phyloP scores from a whole-genome alignment of 2,329 filamentous ascomycete species.

The Fusarium sulawesiense region DNA sequence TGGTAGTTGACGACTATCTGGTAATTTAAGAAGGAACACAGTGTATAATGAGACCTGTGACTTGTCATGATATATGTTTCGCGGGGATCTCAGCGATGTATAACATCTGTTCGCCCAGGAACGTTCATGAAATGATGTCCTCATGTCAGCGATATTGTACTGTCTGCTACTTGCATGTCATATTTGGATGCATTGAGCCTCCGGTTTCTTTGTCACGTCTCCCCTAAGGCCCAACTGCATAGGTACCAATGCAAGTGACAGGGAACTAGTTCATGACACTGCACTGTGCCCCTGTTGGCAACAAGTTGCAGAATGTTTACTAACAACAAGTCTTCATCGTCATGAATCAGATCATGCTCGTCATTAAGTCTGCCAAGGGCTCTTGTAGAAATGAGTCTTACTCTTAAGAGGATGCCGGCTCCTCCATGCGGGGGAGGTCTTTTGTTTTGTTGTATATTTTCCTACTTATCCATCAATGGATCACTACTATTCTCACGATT shows the following conservation, averaged over 20 bases:
- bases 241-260: background rate
- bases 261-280: slow-evolving; percentile 17
- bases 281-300: slow-evolving; percentile 9
- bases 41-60: background rate
- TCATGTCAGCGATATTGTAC: background rate
- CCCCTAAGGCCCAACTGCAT: slow-evolving; percentile 4
- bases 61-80: background rate
- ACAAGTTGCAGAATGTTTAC: background rate
- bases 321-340: slow-evolving; percentile 7
- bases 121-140: background rate
- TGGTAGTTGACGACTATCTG: background rate
- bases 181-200: background rate
- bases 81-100: background rate
- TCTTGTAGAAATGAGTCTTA: background rate
- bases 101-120: background rate
- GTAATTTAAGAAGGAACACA: background rate
- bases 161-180: background rate
- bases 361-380: slow-evolving; percentile 9
- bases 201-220: slow-evolving; percentile 1
- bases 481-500: background rate
- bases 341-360: slow-evolving; percentile 30
- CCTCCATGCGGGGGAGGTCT: background rate
- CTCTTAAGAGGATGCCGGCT: slow-evolving; percentile 1
- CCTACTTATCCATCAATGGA: slow-evolving; percentile 17
- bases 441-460: background rate